These are phyloP conservation scores for Alternaria sp. DNA, from an alignment of 2,329 filamentous ascomycete species.

Conservation along the genomic window DNA sequence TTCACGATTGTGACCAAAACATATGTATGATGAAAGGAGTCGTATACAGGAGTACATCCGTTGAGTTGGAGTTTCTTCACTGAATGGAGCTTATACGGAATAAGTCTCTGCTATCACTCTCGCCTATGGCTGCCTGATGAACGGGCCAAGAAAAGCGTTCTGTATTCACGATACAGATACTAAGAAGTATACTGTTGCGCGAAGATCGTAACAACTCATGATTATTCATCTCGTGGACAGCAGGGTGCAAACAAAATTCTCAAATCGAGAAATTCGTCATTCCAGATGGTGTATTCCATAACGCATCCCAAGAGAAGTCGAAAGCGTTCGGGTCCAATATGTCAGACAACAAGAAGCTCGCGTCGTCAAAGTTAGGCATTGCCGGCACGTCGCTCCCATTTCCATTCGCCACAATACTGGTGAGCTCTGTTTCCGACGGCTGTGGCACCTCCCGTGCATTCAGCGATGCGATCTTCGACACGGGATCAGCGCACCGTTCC, in stretches of 20 bases:
- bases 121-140: background rate
- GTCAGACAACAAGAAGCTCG: slow-evolving; percentile 42
- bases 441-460: slow-evolving; percentile 34
- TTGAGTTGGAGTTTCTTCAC: background rate
- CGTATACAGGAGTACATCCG: background rate
- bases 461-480: slow-evolving; percentile 48
- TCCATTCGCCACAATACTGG: slow-evolving; percentile 22
- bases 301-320: slow-evolving; percentile 50
- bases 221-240: background rate
- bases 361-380: slow-evolving; percentile 41
- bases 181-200: background rate
- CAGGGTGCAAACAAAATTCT: background rate
- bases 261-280: slow-evolving; percentile 47
- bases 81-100: background rate
- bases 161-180: background rate
- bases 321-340: slow-evolving; percentile 47
- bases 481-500: slow-evolving; percentile 53
- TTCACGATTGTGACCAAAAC: background rate
- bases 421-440: slow-evolving; percentile 29
- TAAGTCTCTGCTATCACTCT: background rate
- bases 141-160: background rate
- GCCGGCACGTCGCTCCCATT: slow-evolving; percentile 11
- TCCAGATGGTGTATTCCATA: slow-evolving; percentile 49
- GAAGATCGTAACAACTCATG: background rate
- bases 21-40: background rate